Base-by-base conservation (phyloP, 2,329 filamentous ascomycete species). In the Ophiocordyceps robertsii region DNA sequence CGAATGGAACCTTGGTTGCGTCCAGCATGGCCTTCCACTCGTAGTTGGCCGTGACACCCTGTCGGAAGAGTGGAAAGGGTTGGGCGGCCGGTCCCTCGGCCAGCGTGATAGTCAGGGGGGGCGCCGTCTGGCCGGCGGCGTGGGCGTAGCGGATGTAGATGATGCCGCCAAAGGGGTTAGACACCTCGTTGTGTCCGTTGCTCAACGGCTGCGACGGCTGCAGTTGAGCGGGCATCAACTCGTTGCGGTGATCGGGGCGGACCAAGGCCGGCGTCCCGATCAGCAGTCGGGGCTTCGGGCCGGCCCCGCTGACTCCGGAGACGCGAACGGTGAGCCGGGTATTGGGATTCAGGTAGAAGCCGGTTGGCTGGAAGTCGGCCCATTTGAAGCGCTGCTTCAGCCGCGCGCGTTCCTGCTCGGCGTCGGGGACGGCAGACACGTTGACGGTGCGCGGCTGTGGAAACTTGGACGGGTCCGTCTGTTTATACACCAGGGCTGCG, bases 131-230 rank as follows among this genome's bases (percentile, higher is more conserved):
- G 6, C 27, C 39, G 0, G 13, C 2, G 2, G 10, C 5, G 9
- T 43, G 13, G 9, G 33, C 21, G n/a, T 47, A 43, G 3, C 38
- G 43, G 29, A 47, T 35, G 16, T 47, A 47, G 5, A 47, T 16
- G 16, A 47, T 47, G 11, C 45, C 45, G 5, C 41, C 45, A 8
- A 24, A 3, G 1, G 3, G 5, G 12, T 13, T 27, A 2, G 24
- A 13, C 11, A 47, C 30, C 0, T 3, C n/a, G 9, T 44, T 38
- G 14, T 21, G 17, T 1, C 43, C 45, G 16, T 41, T 17, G 2
- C 24, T 2, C 1, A 43, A 17, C 8, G 30, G 36, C 16, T 21
- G 30, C 2, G 14, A 40, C 2, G 17, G 19, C 8, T 19, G 4
- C 21, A 37, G 19, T 3, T 21, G 6, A 3, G 10, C 21, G 2